These are phyloP conservation scores for Monosporozyma unispora DNA, from an alignment of 805 yeast genomes.

Conservation along the genomic window DNA sequence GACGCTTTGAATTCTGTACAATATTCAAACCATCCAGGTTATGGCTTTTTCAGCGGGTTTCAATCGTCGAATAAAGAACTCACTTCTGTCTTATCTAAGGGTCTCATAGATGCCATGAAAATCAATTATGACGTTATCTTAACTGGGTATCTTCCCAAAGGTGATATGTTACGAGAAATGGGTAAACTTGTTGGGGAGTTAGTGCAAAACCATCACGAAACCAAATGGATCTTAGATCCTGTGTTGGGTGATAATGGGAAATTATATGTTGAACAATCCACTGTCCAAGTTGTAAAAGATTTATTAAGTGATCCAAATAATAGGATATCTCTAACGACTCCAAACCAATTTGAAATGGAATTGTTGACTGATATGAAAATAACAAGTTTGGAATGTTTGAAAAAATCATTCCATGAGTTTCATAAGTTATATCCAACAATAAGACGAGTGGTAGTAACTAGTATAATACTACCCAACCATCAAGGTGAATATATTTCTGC, in stretches of 20 bases:
- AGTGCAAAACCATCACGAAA: constrained; percentile 19
- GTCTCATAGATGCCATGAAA: constrained; percentile 41
- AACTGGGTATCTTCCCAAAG: constrained; percentile 73
- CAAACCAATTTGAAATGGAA: constrained; percentile 72
- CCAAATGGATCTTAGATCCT: constrained; percentile 74
- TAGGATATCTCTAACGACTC: constrained; percentile 46
- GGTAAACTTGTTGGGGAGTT: constrained; percentile 33
- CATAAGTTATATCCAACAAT: constrained; percentile 37
- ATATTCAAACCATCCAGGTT: constrained; percentile 88
- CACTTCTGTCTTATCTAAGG: constrained; percentile 39
- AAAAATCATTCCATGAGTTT: constrained; percentile 35
- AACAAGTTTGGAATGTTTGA: constrained; percentile 30
- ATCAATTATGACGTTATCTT: constrained; percentile 55
- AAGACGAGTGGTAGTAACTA: constrained; percentile 49
- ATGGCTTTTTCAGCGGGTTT: constrained; percentile 56
- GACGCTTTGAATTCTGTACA: constrained; percentile 86
- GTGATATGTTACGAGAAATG: constrained; percentile 44
- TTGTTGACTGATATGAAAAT: constrained; percentile 42
- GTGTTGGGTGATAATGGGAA: constrained; percentile 87
- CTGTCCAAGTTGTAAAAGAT: constrained; percentile 43
- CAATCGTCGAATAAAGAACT: constrained; percentile 40
- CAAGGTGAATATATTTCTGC: constrained; percentile 4
- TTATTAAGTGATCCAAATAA: constrained; percentile 34
- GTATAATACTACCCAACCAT: constrained; percentile 31
- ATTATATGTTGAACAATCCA: constrained; percentile 57